Evolutionary conservation across 2,329 filamentous ascomycete genomes (phyloP).

Genomic region (Didymella keratinophila): DNA sequence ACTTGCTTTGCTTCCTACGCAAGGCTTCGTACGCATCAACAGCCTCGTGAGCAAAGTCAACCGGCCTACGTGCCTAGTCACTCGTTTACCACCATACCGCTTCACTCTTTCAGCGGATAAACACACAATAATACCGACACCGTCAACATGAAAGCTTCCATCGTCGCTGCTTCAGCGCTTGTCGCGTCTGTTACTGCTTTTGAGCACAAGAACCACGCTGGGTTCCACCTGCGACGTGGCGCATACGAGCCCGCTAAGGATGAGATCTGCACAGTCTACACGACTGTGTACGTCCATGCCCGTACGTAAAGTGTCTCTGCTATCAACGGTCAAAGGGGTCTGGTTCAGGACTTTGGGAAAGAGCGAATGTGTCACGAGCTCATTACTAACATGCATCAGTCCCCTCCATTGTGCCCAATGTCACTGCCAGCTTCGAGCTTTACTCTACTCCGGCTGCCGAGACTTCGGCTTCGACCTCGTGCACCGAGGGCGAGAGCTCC

Average conservation of each 20-base stretch:
- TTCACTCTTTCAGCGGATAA: slow-evolving; percentile 90
- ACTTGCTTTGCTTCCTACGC: slow-evolving; percentile 34
- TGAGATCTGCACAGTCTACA: slow-evolving; percentile 78
- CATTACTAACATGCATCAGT: slow-evolving; percentile 29
- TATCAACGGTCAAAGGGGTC: neutral
- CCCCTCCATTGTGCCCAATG: slow-evolving; percentile 37
- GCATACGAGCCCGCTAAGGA: slow-evolving; percentile 49
- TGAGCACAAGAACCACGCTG: slow-evolving; percentile 70
- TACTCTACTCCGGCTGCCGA: slow-evolving; percentile 60
- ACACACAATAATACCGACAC: slow-evolving; percentile 32
- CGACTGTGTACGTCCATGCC: slow-evolving; percentile 56
- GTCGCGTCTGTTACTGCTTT: slow-evolving; percentile 63
- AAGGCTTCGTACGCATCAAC: slow-evolving; percentile 46
- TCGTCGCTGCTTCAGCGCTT: slow-evolving; percentile 69
- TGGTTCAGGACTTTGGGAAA: neutral
- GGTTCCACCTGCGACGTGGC: slow-evolving; percentile 64
- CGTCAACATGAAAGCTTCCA: slow-evolving; percentile 75
- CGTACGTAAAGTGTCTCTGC: slow-evolving; percentile 55
- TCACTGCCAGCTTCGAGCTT: slow-evolving; percentile 31
- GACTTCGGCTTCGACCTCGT: slow-evolving; percentile 71
- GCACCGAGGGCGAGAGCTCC: slow-evolving; percentile 72
- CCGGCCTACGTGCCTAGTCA: slow-evolving; percentile 48
- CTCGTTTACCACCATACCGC: slow-evolving; percentile 57
- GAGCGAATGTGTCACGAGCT: neutral
- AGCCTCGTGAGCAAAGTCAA: slow-evolving; percentile 45